phyloP scores from a whole-genome alignment of 345 rosid genomes.

The Lepidium africanum region DNA sequence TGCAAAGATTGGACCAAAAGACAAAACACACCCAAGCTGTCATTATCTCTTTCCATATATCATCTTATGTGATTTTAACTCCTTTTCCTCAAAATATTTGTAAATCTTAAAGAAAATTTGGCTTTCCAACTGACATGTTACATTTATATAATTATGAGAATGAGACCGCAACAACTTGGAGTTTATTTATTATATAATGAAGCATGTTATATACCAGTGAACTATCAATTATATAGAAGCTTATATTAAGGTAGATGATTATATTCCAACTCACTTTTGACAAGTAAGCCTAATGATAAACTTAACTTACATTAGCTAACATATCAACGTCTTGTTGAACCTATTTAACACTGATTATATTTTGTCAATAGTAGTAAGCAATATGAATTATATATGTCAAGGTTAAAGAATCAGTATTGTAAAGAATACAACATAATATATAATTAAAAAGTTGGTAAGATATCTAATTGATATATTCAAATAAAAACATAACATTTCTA shows the following conservation, averaged over 20 bases:
- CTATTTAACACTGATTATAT: neutral
- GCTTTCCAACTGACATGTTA: slow-evolving; percentile 22
- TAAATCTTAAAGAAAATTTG: neutral
- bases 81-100: neutral
- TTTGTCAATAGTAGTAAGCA: neutral
- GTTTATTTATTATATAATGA: slow-evolving; percentile 3
- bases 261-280: slow-evolving; percentile 4
- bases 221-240: neutral
- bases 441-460: neutral
- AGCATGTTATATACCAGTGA: neutral
- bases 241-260: neutral
- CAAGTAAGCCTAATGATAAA: neutral
- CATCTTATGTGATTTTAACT: neutral
- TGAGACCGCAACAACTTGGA: slow-evolving; percentile 19
- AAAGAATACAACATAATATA: neutral
- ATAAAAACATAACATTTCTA: neutral
- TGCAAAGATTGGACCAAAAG: slow-evolving; percentile 16
- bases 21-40: slow-evolving; percentile 25
- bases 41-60: neutral
- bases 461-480: neutral
- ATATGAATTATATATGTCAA: neutral
- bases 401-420: no score
- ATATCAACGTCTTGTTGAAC: slow-evolving; percentile 9
- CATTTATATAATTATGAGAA: slow-evolving; percentile 1
- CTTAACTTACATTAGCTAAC: slow-evolving; percentile 12